phyloP scores from a whole-genome alignment of 2,329 filamentous ascomycete genomes.

The Trichoderma sp. region DNA sequence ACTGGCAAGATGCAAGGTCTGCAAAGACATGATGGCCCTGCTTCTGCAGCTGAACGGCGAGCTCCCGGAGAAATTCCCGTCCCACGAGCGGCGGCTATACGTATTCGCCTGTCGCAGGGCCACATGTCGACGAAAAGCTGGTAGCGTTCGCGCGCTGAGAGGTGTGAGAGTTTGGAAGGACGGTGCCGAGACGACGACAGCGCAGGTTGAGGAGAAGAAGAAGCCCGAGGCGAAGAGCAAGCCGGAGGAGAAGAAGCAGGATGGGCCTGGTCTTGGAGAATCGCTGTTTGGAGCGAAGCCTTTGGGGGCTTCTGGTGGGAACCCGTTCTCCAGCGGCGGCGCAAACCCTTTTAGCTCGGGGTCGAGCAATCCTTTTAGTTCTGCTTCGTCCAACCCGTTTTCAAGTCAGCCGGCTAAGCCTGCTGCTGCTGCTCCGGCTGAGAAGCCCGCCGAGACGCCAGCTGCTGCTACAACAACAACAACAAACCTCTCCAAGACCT shows the following conservation, averaged over 20 bases:
- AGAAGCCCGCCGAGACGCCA: slow-evolving; percentile 25
- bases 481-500: slow-evolving; percentile 55
- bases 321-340: slow-evolving; percentile 58
- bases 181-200: slow-evolving; percentile 35
- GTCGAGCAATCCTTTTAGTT: slow-evolving; percentile 33
- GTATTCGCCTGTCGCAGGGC: slow-evolving; percentile 78
- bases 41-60: slow-evolving; percentile 90
- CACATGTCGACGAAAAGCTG: slow-evolving; percentile 76
- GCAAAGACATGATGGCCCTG: slow-evolving; percentile 78
- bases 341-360: slow-evolving; percentile 47
- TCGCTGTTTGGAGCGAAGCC: slow-evolving; percentile 67
- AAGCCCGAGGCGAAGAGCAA: slow-evolving; percentile 32
- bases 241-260: slow-evolving; percentile 36
- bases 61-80: slow-evolving; percentile 79
- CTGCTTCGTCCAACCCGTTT: slow-evolving; percentile 32
- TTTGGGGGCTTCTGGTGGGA: slow-evolving; percentile 42
- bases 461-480: slow-evolving; percentile 24
- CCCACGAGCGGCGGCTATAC: slow-evolving; percentile 84
- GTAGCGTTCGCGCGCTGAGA: slow-evolving; percentile 74
- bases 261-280: slow-evolving; percentile 56
- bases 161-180: slow-evolving; percentile 59
- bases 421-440: slow-evolving; percentile 28
- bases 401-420: slow-evolving; percentile 37
- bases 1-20: slow-evolving; percentile 82
- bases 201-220: slow-evolving; percentile 34